phyloP scores from a whole-genome alignment of 2,329 filamentous ascomycete genomes.

The Moelleriella libera region DNA sequence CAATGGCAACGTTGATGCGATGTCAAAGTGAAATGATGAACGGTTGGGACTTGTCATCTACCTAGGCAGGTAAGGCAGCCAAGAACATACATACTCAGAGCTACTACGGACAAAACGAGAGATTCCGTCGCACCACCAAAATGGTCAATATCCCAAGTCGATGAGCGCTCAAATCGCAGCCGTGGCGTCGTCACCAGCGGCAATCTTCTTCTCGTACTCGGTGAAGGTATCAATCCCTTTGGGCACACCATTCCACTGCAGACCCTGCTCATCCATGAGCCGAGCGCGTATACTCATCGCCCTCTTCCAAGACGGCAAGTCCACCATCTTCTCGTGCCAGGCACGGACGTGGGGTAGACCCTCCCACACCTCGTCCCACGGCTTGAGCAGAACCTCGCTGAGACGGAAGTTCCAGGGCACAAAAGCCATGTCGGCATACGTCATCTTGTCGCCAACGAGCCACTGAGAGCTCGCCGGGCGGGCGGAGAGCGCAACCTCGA shows the following conservation, averaged over 20 bases:
- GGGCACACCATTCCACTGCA: constrained; percentile 3
- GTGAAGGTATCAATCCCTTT: constrained; percentile 1
- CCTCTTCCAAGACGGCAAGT: not conserved
- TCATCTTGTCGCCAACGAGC: constrained; percentile 4
- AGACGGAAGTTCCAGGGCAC: constrained; percentile 3
- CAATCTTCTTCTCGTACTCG: not conserved
- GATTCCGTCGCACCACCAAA: no score
- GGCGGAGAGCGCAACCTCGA: constrained; percentile 13
- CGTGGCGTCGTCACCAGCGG: no score
- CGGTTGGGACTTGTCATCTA: no score
- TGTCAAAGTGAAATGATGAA: no score
- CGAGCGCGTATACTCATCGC: constrained; percentile 1
- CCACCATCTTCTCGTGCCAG: constrained; percentile 3
- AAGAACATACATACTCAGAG: no score
- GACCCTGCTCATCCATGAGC: constrained; percentile 4
- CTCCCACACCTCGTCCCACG: not conserved
- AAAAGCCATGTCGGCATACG: constrained; percentile 4
- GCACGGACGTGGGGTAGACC: constrained; percentile 1
- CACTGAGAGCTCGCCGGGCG: not conserved
- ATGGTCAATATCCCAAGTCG: no score
- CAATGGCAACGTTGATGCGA: no score
- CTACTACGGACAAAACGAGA: no score
- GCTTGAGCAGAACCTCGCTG: not conserved
- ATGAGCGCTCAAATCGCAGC: no score
- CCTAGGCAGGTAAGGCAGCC: no score